Conservation (phyloP, 192 early-diverging fungal genomes). For the Haplosporangium gracile region DNA sequence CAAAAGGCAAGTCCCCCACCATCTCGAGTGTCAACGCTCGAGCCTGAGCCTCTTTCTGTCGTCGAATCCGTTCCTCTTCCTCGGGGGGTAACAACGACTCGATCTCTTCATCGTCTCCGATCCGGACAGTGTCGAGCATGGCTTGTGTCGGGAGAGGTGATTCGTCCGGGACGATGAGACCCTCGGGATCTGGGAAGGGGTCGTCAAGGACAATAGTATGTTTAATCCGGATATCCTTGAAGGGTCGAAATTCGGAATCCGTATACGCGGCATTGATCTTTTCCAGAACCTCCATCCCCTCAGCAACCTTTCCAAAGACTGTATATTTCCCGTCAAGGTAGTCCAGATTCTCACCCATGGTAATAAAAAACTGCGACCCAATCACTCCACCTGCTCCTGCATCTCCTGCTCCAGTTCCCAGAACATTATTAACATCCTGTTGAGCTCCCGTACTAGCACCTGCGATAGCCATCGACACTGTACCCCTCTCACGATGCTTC, state of each 20-base stretch:
- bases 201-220: conserved; percentile 95
- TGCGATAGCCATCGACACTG: conserved; percentile 82
- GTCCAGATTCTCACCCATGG: conserved; percentile 77
- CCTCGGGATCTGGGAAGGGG: conserved; percentile 88
- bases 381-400: conserved; percentile 58
- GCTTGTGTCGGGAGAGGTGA: conserved; percentile 85
- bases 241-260: conserved; percentile 83
- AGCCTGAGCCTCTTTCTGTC: conserved; percentile 84
- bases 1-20: conserved; percentile 97
- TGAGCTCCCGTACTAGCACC: conserved; percentile 51
- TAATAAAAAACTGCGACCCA: conserved; percentile 93
- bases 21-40: conserved; percentile 96
- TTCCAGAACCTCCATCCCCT: conserved; percentile 91
- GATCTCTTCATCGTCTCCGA: conserved; percentile 85
- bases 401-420: conserved; percentile 39
- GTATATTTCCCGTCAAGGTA: conserved; percentile 88
- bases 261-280: conserved; percentile 77
- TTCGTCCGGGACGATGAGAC: conserved; percentile 70
- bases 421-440: conserved; percentile 28
- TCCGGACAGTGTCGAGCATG: conserved; percentile 77
- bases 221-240: conserved; percentile 87
- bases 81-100: conserved; percentile 70
- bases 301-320: conserved; percentile 89
- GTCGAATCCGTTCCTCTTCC: conserved; percentile 72
- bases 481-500: conserved; percentile 81